These are phyloP conservation scores for Ophiocordyceps camponoti-rufipedis DNA, from an alignment of 2,329 filamentous ascomycete species.

Conservation along the genomic window DNA sequence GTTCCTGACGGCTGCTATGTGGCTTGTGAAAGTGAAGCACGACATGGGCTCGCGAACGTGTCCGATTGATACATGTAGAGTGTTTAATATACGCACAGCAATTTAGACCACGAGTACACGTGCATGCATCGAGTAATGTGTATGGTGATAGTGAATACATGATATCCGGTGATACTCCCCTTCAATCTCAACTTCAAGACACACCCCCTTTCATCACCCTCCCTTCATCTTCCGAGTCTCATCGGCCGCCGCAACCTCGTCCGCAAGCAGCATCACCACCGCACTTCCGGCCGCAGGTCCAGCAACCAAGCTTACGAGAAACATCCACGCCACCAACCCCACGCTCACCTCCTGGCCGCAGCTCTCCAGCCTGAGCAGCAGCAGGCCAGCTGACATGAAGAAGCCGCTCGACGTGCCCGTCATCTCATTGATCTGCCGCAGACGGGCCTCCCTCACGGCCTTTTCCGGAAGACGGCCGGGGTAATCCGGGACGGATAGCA, in stretches of 20 bases:
- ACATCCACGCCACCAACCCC: constrained; percentile 1
- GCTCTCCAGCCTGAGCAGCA: not conserved
- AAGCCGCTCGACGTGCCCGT: constrained; percentile 5
- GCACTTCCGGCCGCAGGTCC: constrained; percentile 4
- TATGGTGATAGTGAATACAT: too few relatives aligned
- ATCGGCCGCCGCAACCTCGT: not conserved
- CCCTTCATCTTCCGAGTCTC: not conserved
- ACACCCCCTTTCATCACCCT: not conserved
- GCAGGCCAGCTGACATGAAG: constrained; percentile 2
- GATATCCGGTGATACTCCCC: too few relatives aligned
- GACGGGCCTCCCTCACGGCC: constrained; percentile 1
- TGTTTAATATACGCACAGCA: too few relatives aligned
- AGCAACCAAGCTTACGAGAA: constrained; percentile 4
- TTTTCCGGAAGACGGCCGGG: not conserved
- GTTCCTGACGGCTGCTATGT: too few relatives aligned
- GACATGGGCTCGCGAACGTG: too few relatives aligned
- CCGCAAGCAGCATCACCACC: constrained; percentile 2
- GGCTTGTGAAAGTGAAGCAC: too few relatives aligned
- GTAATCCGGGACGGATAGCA: constrained; percentile 1
- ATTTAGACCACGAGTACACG: too few relatives aligned
- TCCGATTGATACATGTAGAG: too few relatives aligned
- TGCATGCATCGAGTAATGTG: not conserved
- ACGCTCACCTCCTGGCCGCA: not conserved
- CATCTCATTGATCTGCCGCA: constrained; percentile 5
- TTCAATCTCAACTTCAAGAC: not conserved